These are phyloP conservation scores for Dactylonectria macrodidyma DNA, from an alignment of 2,329 filamentous ascomycete genomes.

Conservation along the genomic window DNA sequence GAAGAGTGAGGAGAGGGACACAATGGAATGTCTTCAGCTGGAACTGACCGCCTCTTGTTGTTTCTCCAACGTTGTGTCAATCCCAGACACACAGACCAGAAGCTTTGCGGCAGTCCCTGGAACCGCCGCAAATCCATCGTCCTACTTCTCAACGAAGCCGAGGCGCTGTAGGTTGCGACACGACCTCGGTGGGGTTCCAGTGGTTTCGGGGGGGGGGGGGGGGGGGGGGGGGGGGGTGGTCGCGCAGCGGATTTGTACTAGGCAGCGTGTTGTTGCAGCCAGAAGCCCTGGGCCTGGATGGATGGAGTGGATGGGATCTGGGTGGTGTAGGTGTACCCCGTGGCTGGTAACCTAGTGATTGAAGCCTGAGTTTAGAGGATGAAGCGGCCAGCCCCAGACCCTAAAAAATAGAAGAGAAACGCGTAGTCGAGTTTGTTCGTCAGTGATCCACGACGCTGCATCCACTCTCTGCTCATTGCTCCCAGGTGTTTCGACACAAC, in stretches of 20 bases:
- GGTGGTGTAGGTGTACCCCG: constrained; percentile 36
- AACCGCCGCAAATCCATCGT: constrained; percentile 17
- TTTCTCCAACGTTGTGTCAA: constrained; percentile 29
- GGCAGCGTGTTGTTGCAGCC: constrained; percentile 17
- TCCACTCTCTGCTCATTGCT: constrained; percentile 27
- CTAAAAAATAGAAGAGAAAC: not conserved
- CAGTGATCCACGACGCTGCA: constrained; percentile 37
- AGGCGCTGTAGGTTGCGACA: constrained; percentile 40
- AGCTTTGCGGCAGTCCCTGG: constrained; percentile 24
- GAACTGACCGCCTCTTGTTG: constrained; percentile 40
- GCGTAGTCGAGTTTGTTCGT: constrained; percentile 40
- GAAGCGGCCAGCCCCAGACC: constrained; percentile 39
- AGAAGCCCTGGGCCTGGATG: constrained; percentile 4
- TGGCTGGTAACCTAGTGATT: constrained; percentile 46
- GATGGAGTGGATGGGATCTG: constrained; percentile 5
- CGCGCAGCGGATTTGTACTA: constrained; percentile 18
- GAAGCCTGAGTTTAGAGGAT: constrained; percentile 18
- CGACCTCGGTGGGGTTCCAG: constrained; percentile 41
- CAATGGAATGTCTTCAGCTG: constrained; percentile 12
- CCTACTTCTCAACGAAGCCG: constrained; percentile 34
- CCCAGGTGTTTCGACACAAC: constrained; percentile 5
- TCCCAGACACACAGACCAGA: constrained; percentile 40
- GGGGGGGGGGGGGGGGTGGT: constrained; percentile 20
- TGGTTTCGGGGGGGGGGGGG: constrained; percentile 32
- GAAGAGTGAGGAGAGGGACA: constrained; percentile 6